Base-by-base conservation (phyloP, 1,284 basidiomycete genomes). In the Salmacisia buchloeana region DNA sequence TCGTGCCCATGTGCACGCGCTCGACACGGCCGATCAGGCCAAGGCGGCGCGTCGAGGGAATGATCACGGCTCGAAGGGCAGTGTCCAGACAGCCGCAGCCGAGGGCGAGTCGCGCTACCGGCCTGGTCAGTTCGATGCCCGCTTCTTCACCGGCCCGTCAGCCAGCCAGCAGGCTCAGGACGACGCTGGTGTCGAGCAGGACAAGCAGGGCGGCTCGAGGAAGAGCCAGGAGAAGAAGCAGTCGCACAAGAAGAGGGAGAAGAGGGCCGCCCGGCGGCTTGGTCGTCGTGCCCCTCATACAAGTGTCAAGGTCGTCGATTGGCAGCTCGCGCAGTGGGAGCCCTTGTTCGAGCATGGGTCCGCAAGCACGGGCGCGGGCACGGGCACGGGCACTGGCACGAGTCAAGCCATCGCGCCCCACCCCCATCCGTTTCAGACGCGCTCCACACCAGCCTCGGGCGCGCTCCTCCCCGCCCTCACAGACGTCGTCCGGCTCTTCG, bases 241-340 rank as follows among this genome's bases (percentile, higher is more conserved):
- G 43, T n/a, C 46, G 23, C 15, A 10, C 13, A 25, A 25, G 46
- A 9, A 25, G 25, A n/a, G n/a, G n/a, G n/a, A n/a, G n/a, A n/a
- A 25, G 23, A 25, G 2, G 23, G 23, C n/a, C 43, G 43, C 10
- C 9, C 23, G 9, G 18, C 6, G n/a, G 18, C n/a, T n/a, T n/a
- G n/a, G n/a, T n/a, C n/a, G n/a, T n/a, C n/a, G n/a, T n/a, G n/a
- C n/a, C n/a, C n/a, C n/a, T n/a, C n/a, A n/a, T n/a, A n/a, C n/a
- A 13, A 52, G 46, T 52, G 46, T 52, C 23, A 52, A 52, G 29
- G 25, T 52, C 25, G 46, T 52, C 46, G 46, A 52, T 52, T 13
- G 23, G 23, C 46, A 52, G 23, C 25, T 52, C 23, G 25, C n/a
- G 1, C 23, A 52, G 15, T 52, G 46, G 46, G 29, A 27, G 46